Base-by-base conservation (phyloP, 2,329 filamentous ascomycete genomes). In the Dactylellina drechsleri region DNA sequence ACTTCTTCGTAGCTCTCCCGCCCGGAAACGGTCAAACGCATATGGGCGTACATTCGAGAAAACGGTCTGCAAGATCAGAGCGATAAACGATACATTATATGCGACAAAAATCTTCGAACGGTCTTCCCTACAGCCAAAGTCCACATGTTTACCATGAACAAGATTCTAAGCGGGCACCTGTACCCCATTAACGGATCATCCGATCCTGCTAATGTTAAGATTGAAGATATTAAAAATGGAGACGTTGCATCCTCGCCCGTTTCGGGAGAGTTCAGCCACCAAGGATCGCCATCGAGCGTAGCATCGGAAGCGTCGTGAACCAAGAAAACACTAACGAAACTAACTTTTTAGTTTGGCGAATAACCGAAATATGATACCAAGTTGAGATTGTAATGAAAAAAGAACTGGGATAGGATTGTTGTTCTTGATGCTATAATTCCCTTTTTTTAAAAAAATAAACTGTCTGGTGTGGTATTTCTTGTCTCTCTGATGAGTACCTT, bases 141-240 rank as follows among this genome's bases (percentile, higher is more conserved):
- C 58, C 92, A 98, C 83, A 99, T 99, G 95, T 99, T 99, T 83
- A 93, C 92, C 78, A 98, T 99, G 94, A 98, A 97, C 85, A 97
- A 97, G 85, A 88, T 97, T 15, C 88, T 98, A 10, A 92, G 92
- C 77, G 90, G 91, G 81, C 94, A 98, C 80, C 85, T 98, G 45
- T 97, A 96, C 81, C 91, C 91, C 1, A 62, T 45, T 57, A 78
- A 58, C 52, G 72, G 49, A 62, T 36, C 31, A 1, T n/a, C 54
- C 52, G 47, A 18, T 57, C 36, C 45, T 58, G 57, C 62, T 67
- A 61, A 66, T 23, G 26, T 61, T 16, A 67, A 74, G 23, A 41
- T 53, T 43, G 70, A 74, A 52, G 68, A 73, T 57, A 31, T 73
- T 13, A 73, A 66, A 40, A 66, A 49, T 36, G 68, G 66, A 45